Evolutionary conservation across 2,329 filamentous ascomycete species (phyloP).

Genomic region (Chalaropsis thielavioides): DNA sequence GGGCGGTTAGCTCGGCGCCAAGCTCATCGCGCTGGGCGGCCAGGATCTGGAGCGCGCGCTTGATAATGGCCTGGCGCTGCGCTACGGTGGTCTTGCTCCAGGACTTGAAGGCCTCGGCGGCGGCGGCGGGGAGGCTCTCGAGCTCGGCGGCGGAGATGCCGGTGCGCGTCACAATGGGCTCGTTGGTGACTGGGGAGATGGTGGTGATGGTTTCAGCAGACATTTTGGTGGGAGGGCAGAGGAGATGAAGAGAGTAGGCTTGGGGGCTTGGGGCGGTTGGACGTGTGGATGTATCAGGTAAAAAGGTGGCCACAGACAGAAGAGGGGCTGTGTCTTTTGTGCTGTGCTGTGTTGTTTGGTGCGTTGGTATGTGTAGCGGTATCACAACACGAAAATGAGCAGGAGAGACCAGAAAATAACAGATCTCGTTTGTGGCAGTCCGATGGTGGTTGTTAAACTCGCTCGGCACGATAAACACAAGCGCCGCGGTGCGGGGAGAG

Average conservation of each 20-base stretch:
- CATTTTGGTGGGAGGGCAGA: conserved; percentile 28
- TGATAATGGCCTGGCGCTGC: conserved; percentile 67
- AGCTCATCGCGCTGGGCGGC: conserved; percentile 61
- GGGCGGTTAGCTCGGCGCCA: conserved; percentile 71
- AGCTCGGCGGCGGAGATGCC: conserved; percentile 59
- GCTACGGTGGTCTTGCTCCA: conserved; percentile 62
- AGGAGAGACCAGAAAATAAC: background rate
- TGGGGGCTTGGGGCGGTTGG: background rate
- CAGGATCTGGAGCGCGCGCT: conserved; percentile 60
- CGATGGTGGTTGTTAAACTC: background rate
- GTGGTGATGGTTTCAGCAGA: conserved; percentile 55
- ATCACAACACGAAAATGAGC: background rate
- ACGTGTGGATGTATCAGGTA: background rate
- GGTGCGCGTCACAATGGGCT: conserved; percentile 64
- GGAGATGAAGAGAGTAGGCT: background rate
- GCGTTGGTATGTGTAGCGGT: background rate
- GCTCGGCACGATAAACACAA: background rate
- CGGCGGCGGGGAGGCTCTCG: conserved; percentile 52
- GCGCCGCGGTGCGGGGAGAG: background rate
- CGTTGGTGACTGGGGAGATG: conserved; percentile 81
- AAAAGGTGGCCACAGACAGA: background rate
- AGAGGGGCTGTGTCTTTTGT: background rate
- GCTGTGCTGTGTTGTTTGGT: no score
- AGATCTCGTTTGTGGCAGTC: background rate
- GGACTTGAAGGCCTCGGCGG: conserved; percentile 59